phyloP scores from a whole-genome alignment of 2,329 filamentous ascomycete species.

The Aspergillus sp. region DNA sequence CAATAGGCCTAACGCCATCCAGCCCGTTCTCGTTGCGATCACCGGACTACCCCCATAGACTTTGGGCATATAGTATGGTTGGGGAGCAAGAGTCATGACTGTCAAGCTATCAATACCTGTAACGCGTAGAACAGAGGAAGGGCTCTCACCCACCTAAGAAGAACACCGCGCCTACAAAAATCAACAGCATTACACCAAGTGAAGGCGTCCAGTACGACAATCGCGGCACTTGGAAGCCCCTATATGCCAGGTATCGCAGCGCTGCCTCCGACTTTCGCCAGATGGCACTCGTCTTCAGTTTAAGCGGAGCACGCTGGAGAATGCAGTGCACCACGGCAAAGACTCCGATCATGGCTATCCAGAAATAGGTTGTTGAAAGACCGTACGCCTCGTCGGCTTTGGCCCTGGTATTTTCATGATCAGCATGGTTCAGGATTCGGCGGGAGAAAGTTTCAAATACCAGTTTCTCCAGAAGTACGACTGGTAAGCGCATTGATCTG shows the following conservation, averaged over 20 bases:
- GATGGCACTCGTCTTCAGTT: slow-evolving; percentile 13
- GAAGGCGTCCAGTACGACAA: slow-evolving; percentile 38
- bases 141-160: slow-evolving; percentile 40
- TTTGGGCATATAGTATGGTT: slow-evolving; percentile 50
- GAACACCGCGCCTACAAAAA: slow-evolving; percentile 34
- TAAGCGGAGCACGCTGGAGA: slow-evolving; percentile 19
- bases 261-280: slow-evolving; percentile 28
- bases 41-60: slow-evolving; percentile 45
- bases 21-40: slow-evolving; percentile 44
- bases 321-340: slow-evolving; percentile 37
- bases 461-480: slow-evolving; percentile 21
- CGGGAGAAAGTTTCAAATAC: slow-evolving; percentile 11
- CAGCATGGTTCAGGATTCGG: neutral
- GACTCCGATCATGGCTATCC: slow-evolving; percentile 40
- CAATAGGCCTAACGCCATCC: slow-evolving; percentile 43
- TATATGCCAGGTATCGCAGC: slow-evolving; percentile 36
- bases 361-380: slow-evolving; percentile 45
- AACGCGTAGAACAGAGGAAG: neutral
- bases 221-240: slow-evolving; percentile 23
- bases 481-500: slow-evolving; percentile 22
- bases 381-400: slow-evolving; percentile 47
- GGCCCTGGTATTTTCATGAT: slow-evolving; percentile 32
- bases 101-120: slow-evolving; percentile 14
- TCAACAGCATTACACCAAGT: slow-evolving; percentile 36
- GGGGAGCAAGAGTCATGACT: slow-evolving; percentile 38